Evolutionary conservation across 1,139 yeast genomes (phyloP).

Genomic region (Magnusiomyces suaveolens): DNA sequence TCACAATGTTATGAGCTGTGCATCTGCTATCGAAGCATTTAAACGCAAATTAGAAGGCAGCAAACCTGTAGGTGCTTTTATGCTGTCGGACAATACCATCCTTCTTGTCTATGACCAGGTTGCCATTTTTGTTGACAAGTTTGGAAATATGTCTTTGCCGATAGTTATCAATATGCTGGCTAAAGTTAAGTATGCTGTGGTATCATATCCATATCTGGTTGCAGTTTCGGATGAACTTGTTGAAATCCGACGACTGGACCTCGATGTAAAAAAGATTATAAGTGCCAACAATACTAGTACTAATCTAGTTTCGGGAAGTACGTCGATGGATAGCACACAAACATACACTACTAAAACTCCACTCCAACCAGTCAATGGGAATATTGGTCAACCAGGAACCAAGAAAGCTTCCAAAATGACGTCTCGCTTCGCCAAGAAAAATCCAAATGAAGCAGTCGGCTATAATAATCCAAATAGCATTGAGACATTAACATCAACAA

Average conservation of each 20-base stretch:
- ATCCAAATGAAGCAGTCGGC: neutral
- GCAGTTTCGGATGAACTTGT: constrained; percentile 58
- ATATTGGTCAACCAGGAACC: neutral
- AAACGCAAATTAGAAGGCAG: constrained; percentile 23
- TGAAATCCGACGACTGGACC: constrained; percentile 50
- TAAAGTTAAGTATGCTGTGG: constrained; percentile 48
- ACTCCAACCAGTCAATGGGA: neutral
- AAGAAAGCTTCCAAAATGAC: neutral
- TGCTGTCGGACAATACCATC: constrained; percentile 47
- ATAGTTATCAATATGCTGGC: constrained; percentile 55
- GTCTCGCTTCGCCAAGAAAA: neutral
- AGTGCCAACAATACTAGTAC: neutral
- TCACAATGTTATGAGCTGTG: neutral
- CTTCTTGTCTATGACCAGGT: constrained; percentile 63
- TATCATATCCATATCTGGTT: constrained; percentile 50
- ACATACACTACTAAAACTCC: neutral
- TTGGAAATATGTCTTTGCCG: constrained; percentile 52
- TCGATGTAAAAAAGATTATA: constrained; percentile 6
- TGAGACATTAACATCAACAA: too few relatives aligned
- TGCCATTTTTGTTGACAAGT: constrained; percentile 59
- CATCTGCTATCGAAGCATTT: constrained; percentile 17
- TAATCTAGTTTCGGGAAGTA: too few relatives aligned
- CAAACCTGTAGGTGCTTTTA: constrained; percentile 56
- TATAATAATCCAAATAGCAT: too few relatives aligned
- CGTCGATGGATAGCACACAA: neutral